Conservation (phyloP, 2,329 filamentous ascomycete species). For the Botrytis aclada region DNA sequence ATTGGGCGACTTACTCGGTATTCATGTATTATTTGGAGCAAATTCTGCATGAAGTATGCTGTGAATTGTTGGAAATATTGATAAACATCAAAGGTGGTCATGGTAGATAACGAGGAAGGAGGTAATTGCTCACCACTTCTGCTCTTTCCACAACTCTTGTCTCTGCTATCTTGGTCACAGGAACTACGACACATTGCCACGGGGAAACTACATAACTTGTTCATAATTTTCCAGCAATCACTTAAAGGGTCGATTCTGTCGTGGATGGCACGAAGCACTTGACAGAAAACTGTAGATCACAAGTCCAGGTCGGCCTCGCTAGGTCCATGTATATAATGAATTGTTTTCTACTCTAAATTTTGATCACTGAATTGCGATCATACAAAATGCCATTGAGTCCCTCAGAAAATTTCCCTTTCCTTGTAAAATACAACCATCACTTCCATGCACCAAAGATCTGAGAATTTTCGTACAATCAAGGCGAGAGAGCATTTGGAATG, state of each 20-base stretch:
- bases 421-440: not conserved
- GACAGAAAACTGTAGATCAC: not conserved
- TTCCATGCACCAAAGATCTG: accelerated
- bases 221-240: not conserved
- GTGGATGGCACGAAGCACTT: not conserved
- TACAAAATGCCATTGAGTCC: not conserved
- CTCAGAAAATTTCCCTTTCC: not conserved
- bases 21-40: not conserved
- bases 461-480: not conserved
- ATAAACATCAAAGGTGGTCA: accelerated
- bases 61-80: not conserved
- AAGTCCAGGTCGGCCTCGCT: too few species aligned
- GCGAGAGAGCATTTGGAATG: not conserved
- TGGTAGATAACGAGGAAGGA: not conserved
- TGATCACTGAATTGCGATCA: too few species aligned
- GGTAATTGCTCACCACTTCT: not conserved
- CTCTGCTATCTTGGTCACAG: not conserved
- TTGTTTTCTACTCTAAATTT: not conserved
- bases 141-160: not conserved
- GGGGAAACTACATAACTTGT: not conserved
- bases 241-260: not conserved
- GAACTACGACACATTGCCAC: not conserved
- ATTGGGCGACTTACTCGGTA: not conserved
- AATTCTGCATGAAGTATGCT: not conserved
- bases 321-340: not conserved